These are phyloP conservation scores for Paecilomyces dactylethromorphus DNA, from an alignment of 2,329 filamentous ascomycete genomes.

Conservation along the genomic window DNA sequence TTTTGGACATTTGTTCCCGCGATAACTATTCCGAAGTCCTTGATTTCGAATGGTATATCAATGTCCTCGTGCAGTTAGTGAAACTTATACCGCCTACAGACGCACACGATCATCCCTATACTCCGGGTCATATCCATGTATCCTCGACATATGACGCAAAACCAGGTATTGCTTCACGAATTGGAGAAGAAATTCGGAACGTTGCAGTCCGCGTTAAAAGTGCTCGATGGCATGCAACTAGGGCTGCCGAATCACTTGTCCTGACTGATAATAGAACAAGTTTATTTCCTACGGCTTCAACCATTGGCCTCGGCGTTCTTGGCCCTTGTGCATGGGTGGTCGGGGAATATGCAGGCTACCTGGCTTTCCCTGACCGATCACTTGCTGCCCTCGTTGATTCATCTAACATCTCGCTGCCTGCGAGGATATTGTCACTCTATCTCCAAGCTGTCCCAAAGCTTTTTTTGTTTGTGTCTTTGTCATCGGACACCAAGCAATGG, in stretches of 20 bases:
- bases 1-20: conserved; percentile 81
- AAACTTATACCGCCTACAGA: conserved; percentile 46
- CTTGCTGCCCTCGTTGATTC: conserved; percentile 68
- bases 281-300: conserved; percentile 48
- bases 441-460: conserved; percentile 83
- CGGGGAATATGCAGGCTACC: conserved; percentile 75
- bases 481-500: conserved; percentile 62
- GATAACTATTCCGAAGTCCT: conserved; percentile 79
- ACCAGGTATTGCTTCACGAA: conserved; percentile 34
- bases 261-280: conserved; percentile 52
- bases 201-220: conserved; percentile 86
- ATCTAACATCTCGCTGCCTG: conserved; percentile 50
- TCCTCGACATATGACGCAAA: conserved; percentile 7
- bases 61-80: conserved; percentile 78
- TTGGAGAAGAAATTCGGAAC: conserved; percentile 82
- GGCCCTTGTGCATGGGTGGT: conserved; percentile 76
- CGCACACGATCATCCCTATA: conserved; percentile 10
- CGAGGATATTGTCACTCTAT: conserved; percentile 68
- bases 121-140: conserved; percentile 10
- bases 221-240: conserved; percentile 71
- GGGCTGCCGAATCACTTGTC: conserved; percentile 71
- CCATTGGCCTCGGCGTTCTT: conserved; percentile 57
- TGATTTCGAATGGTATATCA: conserved; percentile 98
- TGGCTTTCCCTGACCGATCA: conserved; percentile 64
- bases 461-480: conserved; percentile 57